Conservation (phyloP, 2,329 filamentous ascomycete species). For the Aspergillus sp. region DNA sequence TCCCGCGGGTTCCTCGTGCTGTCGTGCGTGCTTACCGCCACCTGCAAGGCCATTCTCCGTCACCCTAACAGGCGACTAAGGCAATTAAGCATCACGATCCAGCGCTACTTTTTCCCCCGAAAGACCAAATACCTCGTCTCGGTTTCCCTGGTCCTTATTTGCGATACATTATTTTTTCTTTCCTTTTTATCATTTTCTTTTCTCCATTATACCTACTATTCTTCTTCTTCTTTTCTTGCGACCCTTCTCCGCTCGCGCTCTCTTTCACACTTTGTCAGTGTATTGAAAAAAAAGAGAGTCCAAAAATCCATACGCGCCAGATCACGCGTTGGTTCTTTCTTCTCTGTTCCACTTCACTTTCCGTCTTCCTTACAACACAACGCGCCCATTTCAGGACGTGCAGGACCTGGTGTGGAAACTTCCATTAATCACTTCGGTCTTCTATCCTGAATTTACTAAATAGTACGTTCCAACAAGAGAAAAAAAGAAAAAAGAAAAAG, state of each 20-base stretch:
- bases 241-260: slow-evolving; percentile 1
- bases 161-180: slow-evolving; percentile 8
- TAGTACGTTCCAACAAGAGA: slow-evolving; percentile 24
- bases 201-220: not conserved
- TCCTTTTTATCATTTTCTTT: slow-evolving; percentile 10
- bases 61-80: slow-evolving; percentile 41
- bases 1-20: slow-evolving; percentile 39
- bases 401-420: not conserved
- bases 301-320: slow-evolving; percentile 11
- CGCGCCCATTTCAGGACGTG: slow-evolving; percentile 1
- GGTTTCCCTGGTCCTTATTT: slow-evolving; percentile 14
- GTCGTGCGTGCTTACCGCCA: slow-evolving; percentile 34
- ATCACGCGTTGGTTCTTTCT: slow-evolving; percentile 21
- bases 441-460: slow-evolving; percentile 15
- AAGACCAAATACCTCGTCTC: not conserved
- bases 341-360: slow-evolving; percentile 13
- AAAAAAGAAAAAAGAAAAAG: not conserved
- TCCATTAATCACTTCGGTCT: not conserved
- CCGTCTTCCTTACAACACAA: not conserved
- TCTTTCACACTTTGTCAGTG: slow-evolving; percentile 12
- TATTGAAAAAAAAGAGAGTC: slow-evolving; percentile 8
- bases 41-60: slow-evolving; percentile 41
- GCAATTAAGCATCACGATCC: slow-evolving; percentile 43
- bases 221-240: slow-evolving; percentile 1
- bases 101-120: slow-evolving; percentile 19